These are phyloP conservation scores for Zopfia rhizophila DNA, from an alignment of 2,329 filamentous ascomycete species.

Conservation along the genomic window DNA sequence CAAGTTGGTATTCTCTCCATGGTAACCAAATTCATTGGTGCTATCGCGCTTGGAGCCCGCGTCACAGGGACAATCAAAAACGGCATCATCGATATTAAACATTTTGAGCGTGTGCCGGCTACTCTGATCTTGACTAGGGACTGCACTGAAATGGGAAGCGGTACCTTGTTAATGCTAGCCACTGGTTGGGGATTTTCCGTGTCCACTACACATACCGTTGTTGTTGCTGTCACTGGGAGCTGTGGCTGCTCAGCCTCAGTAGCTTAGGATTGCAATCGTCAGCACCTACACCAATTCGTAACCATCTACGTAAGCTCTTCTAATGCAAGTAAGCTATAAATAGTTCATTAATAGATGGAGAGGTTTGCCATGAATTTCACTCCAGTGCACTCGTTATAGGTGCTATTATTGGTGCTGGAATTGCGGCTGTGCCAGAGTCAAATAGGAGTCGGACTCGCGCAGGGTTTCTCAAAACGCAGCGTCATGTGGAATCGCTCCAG, in stretches of 20 bases:
- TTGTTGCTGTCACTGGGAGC: too few relatives aligned
- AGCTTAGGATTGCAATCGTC: too few relatives aligned
- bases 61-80: conserved; percentile 70
- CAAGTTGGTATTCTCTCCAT: conserved; percentile 60
- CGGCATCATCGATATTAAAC: conserved; percentile 61
- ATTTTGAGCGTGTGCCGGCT: conserved; percentile 59
- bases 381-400: too few relatives aligned
- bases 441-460: conserved; percentile 22
- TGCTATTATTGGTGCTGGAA: conserved; percentile 67
- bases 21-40: conserved; percentile 61
- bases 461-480: conserved; percentile 40
- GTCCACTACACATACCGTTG: conserved; percentile 69
- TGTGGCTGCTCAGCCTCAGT: too few relatives aligned
- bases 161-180: conserved; percentile 65
- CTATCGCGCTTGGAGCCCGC: conserved; percentile 60
- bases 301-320: too few relatives aligned
- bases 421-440: conserved; percentile 50
- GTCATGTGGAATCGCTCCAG: conserved; percentile 60
- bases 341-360: too few relatives aligned
- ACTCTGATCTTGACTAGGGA: conserved; percentile 68
- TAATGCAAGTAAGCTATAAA: too few relatives aligned
- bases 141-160: conserved; percentile 63
- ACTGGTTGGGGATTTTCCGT: conserved; percentile 66
- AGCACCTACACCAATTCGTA: too few relatives aligned
- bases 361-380: too few relatives aligned